These are phyloP conservation scores for Diplodia scrobiculata DNA, from an alignment of 2,329 filamentous ascomycete genomes.

Conservation along the genomic window DNA sequence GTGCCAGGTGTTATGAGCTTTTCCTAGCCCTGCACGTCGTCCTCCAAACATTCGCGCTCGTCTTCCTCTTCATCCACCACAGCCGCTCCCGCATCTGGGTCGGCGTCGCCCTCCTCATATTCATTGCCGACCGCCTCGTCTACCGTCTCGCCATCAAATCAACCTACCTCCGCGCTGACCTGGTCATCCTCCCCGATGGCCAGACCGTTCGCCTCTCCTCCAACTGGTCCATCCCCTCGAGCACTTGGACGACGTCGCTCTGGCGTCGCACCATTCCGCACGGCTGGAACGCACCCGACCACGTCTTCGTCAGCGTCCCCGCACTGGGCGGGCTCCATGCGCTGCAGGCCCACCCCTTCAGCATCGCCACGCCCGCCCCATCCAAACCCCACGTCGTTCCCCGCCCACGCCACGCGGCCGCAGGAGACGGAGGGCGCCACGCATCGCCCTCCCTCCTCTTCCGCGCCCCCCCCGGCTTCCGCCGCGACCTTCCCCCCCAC, in stretches of 20 bases:
- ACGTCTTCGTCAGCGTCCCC: constrained; percentile 65
- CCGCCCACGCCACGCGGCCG: constrained; percentile 10
- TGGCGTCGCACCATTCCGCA: constrained; percentile 43
- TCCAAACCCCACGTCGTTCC: constrained; percentile 1
- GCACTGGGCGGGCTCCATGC: constrained; percentile 55
- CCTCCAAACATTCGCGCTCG: constrained; percentile 59
- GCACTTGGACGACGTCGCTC: constrained; percentile 30
- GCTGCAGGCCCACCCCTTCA: constrained; percentile 67
- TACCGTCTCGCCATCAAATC: constrained; percentile 60
- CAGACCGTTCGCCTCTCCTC: constrained; percentile 57
- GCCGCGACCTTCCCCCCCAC: constrained; percentile 56
- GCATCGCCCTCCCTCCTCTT: constrained; percentile 62
- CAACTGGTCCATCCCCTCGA: constrained; percentile 45
- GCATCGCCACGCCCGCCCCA: constrained; percentile 64
- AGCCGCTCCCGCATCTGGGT: constrained; percentile 57
- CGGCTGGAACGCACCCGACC: constrained; percentile 64
- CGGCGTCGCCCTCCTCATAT: constrained; percentile 57
- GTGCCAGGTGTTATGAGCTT: constrained; percentile 63
- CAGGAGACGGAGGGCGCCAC: constrained; percentile 39
- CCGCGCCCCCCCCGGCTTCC: constrained; percentile 63
- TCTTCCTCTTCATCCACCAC: constrained; percentile 64
- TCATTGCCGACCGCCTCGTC: constrained; percentile 59
- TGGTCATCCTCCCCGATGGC: constrained; percentile 59
- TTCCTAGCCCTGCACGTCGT: constrained; percentile 63
- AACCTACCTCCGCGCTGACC: constrained; percentile 51